Evolutionary conservation across 768 basidiomycete species (phyloP), one percentile per base, ranked within the genome.

Genomic region (Termitomyces sp.): DNA sequence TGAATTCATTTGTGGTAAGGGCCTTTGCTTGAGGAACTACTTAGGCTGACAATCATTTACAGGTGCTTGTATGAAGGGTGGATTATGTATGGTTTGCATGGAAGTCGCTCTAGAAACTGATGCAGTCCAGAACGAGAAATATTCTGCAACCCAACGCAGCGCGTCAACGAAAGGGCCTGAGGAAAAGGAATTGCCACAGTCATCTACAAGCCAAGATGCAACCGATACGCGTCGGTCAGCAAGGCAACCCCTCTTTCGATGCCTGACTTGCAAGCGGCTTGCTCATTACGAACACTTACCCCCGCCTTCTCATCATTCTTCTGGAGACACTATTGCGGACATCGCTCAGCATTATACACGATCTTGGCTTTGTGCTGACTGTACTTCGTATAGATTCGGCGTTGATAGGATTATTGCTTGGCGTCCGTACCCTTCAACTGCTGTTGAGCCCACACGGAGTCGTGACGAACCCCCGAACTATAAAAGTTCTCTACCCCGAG

Each of bases 331-430:
- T 54, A 66, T 76, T 40, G 69, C 68, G 2, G 78, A 82, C 0
- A 75, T 87, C n/a, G 90, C 87, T 5, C 65, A 68, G 20, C 73
- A 85, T 63, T 93, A 91, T 69, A 71, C 73, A 4, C 71, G 72
- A 36, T 67, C 68, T 32, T 93, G 89, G 91, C 75, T 82, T 16
- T 96, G 95, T 67, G 78, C 79, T 5, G 90, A 95, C 65, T 96
- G 95, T 67, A 70, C 76, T 23, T 91, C 88, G 13, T 95, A 80
- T 68, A 76, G 75, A 14, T 88, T 87, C 68, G 70, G 74, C 9
- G 72, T 93, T 13, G 93, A 95, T 70, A 89, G 89, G 72, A 91
- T 98, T 63, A 77, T 97, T 44, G 95, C 94, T 2, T 97, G 95
- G 95, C 81, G 94, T 32, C 89, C 92, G 5, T 89, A 84, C 67